Base-by-base conservation (phyloP, 257 asterid species). In the Craterostigma plantagineum region DNA sequence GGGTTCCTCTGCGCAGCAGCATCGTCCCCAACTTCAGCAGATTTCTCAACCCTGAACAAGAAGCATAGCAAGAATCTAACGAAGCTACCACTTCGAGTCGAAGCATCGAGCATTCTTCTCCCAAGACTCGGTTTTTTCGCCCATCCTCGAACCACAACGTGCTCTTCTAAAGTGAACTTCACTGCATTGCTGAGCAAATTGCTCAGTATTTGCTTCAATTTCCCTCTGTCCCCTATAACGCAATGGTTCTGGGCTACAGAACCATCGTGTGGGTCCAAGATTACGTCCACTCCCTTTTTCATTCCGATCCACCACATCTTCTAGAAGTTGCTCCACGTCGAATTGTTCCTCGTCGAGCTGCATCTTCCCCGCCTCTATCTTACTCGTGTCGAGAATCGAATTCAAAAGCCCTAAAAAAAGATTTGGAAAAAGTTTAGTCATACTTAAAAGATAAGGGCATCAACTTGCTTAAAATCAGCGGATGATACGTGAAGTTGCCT, bases 121-220 rank as follows among this genome's bases (percentile, higher is more conserved):
- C 65, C 57, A 37, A 57, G 46, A 35, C 54, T 54, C 33, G 73
- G 68, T 55, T 77, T 72, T 60, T 68, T 23, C 0, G 73, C 82
- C 83, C 74, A 63, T 35, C 63, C 85, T 18, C 91, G 64, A 45
- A 78, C 79, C 6, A 58, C 23, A n/a, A 86, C 68, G 9, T 76
- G 65, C 7, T 94, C 97, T 4, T 68, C 72, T 11, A 63, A 49
- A 8, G 97, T 86, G 50, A 78, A 86, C 16, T 86, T 81, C 38
- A 73, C 76, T 5, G 97, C 94, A 52, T 81, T 86, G 35, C 74
- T 79, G 50, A 78, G 33, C 47, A 86, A 56, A 66, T 81, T 78
- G 60, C 61, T 52, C 54, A 86, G 38, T 13, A 86, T 68, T 59
- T 77, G 94, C 33, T 74, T 76, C 7, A 81, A 62, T 33, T 74